Evolutionary conservation across 225 moss, liverwort and hornwort species (phyloP).

Genomic region (Thuidium tamariscinum): DNA sequence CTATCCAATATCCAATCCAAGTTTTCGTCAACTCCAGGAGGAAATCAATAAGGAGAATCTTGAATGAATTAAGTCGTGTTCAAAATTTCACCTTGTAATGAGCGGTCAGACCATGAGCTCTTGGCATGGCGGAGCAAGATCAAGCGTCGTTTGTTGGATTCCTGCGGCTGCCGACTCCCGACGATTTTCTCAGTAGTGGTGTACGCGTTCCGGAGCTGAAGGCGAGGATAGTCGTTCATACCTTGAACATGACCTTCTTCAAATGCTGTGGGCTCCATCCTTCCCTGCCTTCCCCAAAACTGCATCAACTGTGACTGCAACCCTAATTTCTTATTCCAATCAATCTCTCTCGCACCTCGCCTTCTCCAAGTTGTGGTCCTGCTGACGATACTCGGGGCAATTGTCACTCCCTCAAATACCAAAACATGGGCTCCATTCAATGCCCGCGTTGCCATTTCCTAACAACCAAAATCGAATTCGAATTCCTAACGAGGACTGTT

Average conservation of each 20-base stretch:
- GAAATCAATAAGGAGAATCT: not conserved
- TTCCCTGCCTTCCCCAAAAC: slow-evolving; percentile 21
- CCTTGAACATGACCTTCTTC: not conserved
- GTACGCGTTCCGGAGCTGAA: slow-evolving; percentile 24
- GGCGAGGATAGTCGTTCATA: not conserved
- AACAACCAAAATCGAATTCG: not conserved
- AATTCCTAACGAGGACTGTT: not conserved
- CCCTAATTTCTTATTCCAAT: slow-evolving; percentile 11
- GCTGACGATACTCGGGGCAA: not conserved
- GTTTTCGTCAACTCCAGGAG: not conserved
- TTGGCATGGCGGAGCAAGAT: slow-evolving; percentile 64
- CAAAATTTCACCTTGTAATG: slow-evolving; percentile 30
- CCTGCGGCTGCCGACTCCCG: slow-evolving; percentile 15
- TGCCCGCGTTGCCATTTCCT: slow-evolving; percentile 30
- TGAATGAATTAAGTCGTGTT: not conserved
- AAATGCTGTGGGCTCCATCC: not conserved
- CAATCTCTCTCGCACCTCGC: not conserved
- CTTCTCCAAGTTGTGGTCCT: slow-evolving; percentile 8
- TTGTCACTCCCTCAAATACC: slow-evolving; percentile 17
- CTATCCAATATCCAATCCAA: not conserved
- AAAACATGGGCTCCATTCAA: slow-evolving; percentile 30
- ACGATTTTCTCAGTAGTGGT: slow-evolving; percentile 27
- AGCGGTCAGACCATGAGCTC: slow-evolving; percentile 62
- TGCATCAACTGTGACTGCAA: slow-evolving; percentile 6
- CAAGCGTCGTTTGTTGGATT: slow-evolving; percentile 27